phyloP scores from a whole-genome alignment of 768 basidiomycete species.

The Royoungia palumana region DNA sequence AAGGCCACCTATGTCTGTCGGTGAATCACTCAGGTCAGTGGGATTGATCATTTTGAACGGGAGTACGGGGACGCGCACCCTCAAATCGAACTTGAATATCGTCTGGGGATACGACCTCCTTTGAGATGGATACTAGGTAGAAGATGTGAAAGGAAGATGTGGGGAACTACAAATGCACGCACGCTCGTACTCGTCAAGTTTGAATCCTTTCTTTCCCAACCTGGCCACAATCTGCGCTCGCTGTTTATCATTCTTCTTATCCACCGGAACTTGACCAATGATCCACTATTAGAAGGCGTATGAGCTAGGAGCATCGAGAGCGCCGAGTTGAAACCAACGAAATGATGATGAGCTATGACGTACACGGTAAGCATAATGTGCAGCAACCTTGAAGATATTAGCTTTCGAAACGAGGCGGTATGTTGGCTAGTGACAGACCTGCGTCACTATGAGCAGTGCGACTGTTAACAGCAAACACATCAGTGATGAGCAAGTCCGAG shows the following conservation, averaged over 20 bases:
- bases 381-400: constrained; percentile 55
- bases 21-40: constrained; percentile 3
- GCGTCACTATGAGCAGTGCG: constrained; percentile 49
- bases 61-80: constrained; percentile 42
- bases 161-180: constrained; percentile 23
- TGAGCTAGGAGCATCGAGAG: neutral
- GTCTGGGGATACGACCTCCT: constrained; percentile 90
- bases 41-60: neutral
- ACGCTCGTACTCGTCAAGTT: constrained; percentile 92
- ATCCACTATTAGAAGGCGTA: constrained; percentile 52
- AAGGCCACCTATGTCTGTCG: constrained; percentile 89
- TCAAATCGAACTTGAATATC: constrained; percentile 75
- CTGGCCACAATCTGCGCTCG: constrained; percentile 67
- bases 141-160: neutral
- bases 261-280: constrained; percentile 47
- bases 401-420: neutral
- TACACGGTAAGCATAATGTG: constrained; percentile 74
- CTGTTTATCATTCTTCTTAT: constrained; percentile 64
- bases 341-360: constrained; percentile 21
- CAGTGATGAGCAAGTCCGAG: constrained; percentile 2
- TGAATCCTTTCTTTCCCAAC: constrained; percentile 66
- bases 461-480: constrained; percentile 33
- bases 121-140: constrained; percentile 71
- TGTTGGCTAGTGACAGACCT: constrained; percentile 35
- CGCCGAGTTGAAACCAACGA: neutral